Conservation (phyloP, 257 asterid genomes). For the Knoxia roxburghii region DNA sequence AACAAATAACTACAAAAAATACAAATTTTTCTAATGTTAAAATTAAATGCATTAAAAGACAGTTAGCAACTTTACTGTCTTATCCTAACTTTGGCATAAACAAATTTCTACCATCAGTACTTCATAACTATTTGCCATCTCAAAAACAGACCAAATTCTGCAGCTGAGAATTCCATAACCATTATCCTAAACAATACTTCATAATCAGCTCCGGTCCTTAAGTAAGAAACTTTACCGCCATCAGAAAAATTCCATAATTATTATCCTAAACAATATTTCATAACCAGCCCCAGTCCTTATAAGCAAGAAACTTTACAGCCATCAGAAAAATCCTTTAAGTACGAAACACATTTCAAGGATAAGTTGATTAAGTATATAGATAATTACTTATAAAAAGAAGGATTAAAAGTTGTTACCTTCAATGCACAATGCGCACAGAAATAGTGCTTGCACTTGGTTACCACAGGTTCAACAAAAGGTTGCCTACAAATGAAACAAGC, state of each 20-base stretch:
- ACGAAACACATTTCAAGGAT: neutral
- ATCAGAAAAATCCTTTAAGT: neutral
- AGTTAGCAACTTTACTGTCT: neutral
- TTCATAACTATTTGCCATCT: neutral
- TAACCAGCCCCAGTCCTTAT: neutral
- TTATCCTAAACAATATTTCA: neutral
- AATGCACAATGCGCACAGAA: conserved; percentile 96
- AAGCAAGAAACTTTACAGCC: neutral
- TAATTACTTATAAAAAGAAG: neutral
- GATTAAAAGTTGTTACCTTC: conserved; percentile 41
- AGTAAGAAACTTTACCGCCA: neutral
- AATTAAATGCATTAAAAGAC: neutral
- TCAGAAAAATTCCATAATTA: neutral
- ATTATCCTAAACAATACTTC: neutral
- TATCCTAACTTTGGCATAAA: neutral
- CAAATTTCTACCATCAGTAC: neutral
- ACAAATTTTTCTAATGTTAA: neutral
- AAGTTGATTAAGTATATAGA: neutral
- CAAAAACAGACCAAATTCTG: neutral
- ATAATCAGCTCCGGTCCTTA: neutral
- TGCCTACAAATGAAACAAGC: conserved; percentile 94
- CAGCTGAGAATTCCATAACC: neutral
- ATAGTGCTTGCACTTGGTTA: conserved; percentile 93
- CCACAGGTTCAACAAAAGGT: conserved; percentile 80
- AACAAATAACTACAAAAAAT: neutral